Evolutionary conservation across 768 basidiomycete species (phyloP).

Genomic region (Mrakia gelida): DNA sequence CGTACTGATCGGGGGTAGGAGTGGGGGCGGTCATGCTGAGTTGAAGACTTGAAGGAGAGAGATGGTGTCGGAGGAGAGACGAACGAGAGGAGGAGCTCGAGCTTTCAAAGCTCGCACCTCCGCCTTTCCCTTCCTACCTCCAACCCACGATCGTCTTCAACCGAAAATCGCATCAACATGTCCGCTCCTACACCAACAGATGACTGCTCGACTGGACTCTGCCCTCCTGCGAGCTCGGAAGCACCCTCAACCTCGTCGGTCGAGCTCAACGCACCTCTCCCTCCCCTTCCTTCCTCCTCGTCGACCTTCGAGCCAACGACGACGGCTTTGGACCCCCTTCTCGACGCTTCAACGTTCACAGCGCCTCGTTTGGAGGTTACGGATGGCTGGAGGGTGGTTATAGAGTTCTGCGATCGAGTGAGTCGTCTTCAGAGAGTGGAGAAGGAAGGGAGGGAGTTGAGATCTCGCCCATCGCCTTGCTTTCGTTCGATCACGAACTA

Average conservation of each 20-base stretch:
- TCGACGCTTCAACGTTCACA: slow-evolving; percentile 38
- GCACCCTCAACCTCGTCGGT: no score
- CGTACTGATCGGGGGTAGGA: slow-evolving; percentile 22
- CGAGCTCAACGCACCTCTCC: neutral
- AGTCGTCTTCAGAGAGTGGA: slow-evolving; percentile 39
- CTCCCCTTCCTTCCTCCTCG: slow-evolving; percentile 2
- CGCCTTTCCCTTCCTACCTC: neutral
- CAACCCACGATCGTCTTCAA: neutral
- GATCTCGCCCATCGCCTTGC: neutral
- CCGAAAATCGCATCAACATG: neutral
- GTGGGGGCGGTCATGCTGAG: slow-evolving; percentile 14
- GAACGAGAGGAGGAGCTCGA: neutral
- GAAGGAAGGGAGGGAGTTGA: no score
- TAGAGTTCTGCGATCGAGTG: slow-evolving; percentile 91
- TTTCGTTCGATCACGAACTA: no score
- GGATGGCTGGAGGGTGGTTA: slow-evolving; percentile 57
- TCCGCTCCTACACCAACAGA: neutral
- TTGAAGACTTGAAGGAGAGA: neutral
- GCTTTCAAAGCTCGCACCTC: neutral
- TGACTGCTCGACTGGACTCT: neutral
- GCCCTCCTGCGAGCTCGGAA: neutral
- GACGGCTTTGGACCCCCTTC: slow-evolving; percentile 29
- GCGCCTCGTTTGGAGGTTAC: slow-evolving; percentile 31
- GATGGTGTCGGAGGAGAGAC: neutral
- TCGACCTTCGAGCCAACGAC: neutral